phyloP scores from a whole-genome alignment of 345 rosid genomes.

The Salix viminalis region DNA sequence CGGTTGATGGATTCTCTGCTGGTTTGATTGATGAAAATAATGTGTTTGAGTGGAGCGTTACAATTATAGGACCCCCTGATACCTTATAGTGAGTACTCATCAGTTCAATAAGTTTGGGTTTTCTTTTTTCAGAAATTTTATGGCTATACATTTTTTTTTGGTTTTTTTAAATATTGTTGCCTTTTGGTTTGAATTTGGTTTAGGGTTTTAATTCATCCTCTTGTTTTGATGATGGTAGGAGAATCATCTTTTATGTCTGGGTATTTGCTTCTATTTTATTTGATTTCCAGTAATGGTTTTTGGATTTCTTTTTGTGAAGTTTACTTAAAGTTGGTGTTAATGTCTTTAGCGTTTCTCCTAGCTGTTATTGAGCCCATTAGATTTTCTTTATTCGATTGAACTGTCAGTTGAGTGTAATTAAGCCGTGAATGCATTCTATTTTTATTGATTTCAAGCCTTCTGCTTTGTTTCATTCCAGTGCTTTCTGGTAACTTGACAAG shows the following conservation, averaged over 20 bases:
- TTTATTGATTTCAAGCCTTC: not conserved
- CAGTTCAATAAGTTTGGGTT: not conserved
- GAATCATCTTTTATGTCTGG: not conserved
- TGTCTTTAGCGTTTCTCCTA: too few relatives aligned
- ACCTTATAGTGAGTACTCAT: slow-evolving; percentile 63
- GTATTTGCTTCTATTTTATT: not conserved
- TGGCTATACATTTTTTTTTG: not conserved
- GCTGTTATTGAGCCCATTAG: not conserved
- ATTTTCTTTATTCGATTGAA: not conserved
- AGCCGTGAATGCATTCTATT: not conserved
- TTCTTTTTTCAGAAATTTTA: not conserved
- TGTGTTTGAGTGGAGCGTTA: slow-evolving; percentile 92
- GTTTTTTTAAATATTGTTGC: not conserved
- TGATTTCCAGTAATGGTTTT: not conserved
- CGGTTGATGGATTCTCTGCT: slow-evolving; percentile 98
- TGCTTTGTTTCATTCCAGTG: not conserved
- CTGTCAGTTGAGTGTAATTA: not conserved
- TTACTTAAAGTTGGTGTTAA: not conserved
- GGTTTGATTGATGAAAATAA: slow-evolving; percentile 91
- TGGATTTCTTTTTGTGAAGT: not conserved
- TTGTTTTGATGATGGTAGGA: not conserved
- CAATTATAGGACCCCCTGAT: slow-evolving; percentile 94
- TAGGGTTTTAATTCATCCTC: too few relatives aligned
- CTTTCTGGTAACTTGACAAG: not conserved
- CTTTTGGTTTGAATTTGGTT: not conserved